phyloP scores from a whole-genome alignment of 768 basidiomycete species.

The Macrocybe gigantea region DNA sequence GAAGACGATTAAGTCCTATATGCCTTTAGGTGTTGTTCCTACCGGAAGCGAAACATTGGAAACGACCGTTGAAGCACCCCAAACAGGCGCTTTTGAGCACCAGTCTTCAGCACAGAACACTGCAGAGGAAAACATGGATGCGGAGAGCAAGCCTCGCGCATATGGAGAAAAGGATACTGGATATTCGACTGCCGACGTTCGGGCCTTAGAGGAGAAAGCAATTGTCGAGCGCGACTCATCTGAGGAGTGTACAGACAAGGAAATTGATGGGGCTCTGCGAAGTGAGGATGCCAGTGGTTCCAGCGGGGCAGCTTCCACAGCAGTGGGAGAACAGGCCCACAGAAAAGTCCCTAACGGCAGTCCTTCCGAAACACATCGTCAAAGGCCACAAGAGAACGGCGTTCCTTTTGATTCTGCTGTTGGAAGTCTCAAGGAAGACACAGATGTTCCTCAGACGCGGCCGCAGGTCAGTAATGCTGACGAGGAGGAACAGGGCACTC shows the following conservation, averaged over 20 bases:
- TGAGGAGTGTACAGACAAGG: constrained; percentile 9
- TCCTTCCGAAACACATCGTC: constrained; percentile 21
- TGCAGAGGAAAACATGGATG: constrained; percentile 36
- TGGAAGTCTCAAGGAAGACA: constrained; percentile 1
- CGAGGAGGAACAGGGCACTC: constrained; percentile 45
- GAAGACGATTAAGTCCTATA: background rate
- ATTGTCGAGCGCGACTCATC: constrained; percentile 43
- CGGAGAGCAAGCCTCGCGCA: constrained; percentile 48
- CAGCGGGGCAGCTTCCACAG: too few species aligned
- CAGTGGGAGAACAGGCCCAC: too few species aligned
- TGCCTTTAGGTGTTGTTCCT: constrained; percentile 3
- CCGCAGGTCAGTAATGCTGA: constrained; percentile 36
- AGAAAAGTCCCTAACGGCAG: background rate
- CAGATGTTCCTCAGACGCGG: constrained; percentile 41
- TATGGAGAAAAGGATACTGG: constrained; percentile 46
- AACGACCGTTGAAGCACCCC: constrained; percentile 29
- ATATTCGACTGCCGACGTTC: constrained; percentile 58
- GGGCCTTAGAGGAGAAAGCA: constrained; percentile 65
- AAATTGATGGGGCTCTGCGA: background rate
- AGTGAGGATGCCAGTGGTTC: too few species aligned
- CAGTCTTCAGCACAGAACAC: constrained; percentile 30
- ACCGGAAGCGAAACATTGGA: constrained; percentile 27
- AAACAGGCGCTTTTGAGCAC: constrained; percentile 31
- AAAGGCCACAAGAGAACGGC: too few species aligned
- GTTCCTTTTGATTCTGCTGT: background rate